phyloP scores from a whole-genome alignment of 1,284 basidiomycete species.

The Cutaneotrichosporon cutaneum region DNA sequence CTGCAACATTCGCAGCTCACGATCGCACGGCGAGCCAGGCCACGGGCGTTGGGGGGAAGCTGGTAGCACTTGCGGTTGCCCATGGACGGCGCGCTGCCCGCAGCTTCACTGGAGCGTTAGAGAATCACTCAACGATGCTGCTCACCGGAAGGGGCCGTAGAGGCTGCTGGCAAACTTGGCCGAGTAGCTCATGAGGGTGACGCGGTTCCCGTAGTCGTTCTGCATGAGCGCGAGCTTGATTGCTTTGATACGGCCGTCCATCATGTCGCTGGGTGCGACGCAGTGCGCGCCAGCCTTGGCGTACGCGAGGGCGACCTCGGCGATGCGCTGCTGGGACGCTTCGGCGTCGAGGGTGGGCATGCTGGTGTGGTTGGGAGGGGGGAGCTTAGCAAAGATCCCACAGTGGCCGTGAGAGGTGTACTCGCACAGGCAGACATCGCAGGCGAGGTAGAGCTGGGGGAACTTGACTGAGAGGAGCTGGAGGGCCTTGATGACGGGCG shows the following conservation, averaged over 20 bases:
- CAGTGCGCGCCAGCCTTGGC: constrained; percentile 94
- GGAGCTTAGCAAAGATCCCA: constrained; percentile 63
- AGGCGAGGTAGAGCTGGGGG: constrained; percentile 81
- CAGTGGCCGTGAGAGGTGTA: constrained; percentile 99
- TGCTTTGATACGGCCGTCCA: constrained; percentile 89
- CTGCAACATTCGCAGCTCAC: constrained; percentile 56
- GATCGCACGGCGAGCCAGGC: constrained; percentile 88
- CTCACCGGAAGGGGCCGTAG: constrained; percentile 94
- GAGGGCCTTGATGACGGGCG: constrained; percentile 91
- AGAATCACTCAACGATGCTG: background rate
- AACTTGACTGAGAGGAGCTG: constrained; percentile 72
- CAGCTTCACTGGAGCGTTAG: constrained; percentile 70
- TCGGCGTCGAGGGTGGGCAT: constrained; percentile 58
- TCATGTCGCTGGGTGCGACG: constrained; percentile 99
- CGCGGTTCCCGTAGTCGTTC: constrained; percentile 76
- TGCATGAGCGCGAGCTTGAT: constrained; percentile 87
- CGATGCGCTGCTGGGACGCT: constrained; percentile 79
- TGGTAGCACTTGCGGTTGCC: constrained; percentile 98
- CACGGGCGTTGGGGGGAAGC: constrained; percentile 82
- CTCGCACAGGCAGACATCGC: constrained; percentile 98
- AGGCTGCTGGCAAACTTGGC: constrained; percentile 97
- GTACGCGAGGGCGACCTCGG: constrained; percentile 88
- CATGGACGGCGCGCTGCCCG: constrained; percentile 89
- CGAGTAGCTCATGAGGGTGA: constrained; percentile 95
- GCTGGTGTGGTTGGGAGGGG: constrained; percentile 42